Evolutionary conservation across 192 early-diverging fungal species (phyloP).

Genomic region (Kappamyces sp.): DNA sequence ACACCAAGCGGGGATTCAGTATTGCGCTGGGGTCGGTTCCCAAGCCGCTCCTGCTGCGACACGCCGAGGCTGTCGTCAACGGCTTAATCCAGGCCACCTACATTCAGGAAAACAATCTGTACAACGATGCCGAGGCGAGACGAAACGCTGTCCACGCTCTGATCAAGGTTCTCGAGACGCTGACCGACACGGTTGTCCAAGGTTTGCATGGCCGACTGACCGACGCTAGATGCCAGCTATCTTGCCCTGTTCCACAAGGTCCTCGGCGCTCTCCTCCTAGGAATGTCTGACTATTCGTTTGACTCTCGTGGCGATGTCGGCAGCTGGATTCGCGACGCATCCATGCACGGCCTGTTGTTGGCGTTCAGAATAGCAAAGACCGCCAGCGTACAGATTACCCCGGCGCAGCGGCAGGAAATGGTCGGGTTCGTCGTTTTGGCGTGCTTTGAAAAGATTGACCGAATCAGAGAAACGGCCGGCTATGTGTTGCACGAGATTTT

Average conservation of each 20-base stretch:
- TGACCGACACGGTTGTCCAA: background rate
- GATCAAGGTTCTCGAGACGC: conserved; percentile 11
- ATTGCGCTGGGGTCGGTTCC: conserved; percentile 55
- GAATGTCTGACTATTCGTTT: conserved; percentile 76
- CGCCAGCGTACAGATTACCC: conserved; percentile 3
- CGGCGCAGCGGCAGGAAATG: conserved; percentile 22
- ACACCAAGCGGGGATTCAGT: conserved; percentile 57
- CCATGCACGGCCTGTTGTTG: conserved; percentile 54
- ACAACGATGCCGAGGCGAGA: conserved; percentile 61
- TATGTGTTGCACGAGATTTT: conserved; percentile 49
- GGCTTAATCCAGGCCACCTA: conserved; percentile 26
- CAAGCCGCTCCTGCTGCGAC: conserved; percentile 12
- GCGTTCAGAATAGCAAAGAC: conserved; percentile 26
- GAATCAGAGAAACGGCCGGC: conserved; percentile 71
- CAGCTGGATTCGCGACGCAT: conserved; percentile 79
- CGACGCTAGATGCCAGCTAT: background rate
- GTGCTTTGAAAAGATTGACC: conserved; percentile 89
- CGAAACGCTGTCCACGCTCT: conserved; percentile 62
- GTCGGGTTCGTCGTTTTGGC: conserved; percentile 38
- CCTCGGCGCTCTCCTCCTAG: conserved; percentile 50
- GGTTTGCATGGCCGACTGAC: background rate
- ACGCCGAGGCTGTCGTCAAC: conserved; percentile 22
- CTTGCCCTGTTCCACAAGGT: conserved; percentile 33
- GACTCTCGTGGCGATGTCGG: conserved; percentile 95
- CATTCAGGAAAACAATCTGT: conserved; percentile 12